Conservation (phyloP, 805 yeast species). For the Priceomyces castillae region DNA sequence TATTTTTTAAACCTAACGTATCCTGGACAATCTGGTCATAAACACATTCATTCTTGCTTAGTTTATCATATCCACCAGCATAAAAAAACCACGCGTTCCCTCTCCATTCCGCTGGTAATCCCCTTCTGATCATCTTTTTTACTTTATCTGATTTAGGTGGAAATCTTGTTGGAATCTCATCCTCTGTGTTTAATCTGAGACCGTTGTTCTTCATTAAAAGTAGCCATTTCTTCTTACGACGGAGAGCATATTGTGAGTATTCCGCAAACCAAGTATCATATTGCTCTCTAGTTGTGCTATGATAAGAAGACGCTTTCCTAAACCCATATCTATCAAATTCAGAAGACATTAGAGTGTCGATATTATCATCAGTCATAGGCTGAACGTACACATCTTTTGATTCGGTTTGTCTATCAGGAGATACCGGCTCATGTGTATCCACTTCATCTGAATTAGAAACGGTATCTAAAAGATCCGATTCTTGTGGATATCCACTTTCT, state of each 20-base stretch:
- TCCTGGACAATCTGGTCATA: conserved; percentile 67
- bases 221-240: conserved; percentile 78
- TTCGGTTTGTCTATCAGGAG: neutral
- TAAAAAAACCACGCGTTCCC: conserved; percentile 97
- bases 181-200: conserved; percentile 40
- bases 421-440: neutral
- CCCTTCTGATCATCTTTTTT: conserved; percentile 80
- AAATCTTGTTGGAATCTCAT: conserved; percentile 53
- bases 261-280: conserved; percentile 75
- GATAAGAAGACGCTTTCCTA: conserved; percentile 56
- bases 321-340: conserved; percentile 80
- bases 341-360: conserved; percentile 15
- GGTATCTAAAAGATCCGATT: neutral
- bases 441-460: neutral
- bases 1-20: conserved; percentile 52
- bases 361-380: neutral
- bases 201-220: conserved; percentile 66
- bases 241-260: conserved; percentile 59
- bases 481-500: neutral
- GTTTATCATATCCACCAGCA: conserved; percentile 76
- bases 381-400: conserved; percentile 4
- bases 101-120: conserved; percentile 96
- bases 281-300: conserved; percentile 44
- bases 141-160: conserved; percentile 79
- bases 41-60: conserved; percentile 67